Evolutionary conservation across 2,329 filamentous ascomycete species (phyloP).

Genomic region (Nigrospora sphaerica): DNA sequence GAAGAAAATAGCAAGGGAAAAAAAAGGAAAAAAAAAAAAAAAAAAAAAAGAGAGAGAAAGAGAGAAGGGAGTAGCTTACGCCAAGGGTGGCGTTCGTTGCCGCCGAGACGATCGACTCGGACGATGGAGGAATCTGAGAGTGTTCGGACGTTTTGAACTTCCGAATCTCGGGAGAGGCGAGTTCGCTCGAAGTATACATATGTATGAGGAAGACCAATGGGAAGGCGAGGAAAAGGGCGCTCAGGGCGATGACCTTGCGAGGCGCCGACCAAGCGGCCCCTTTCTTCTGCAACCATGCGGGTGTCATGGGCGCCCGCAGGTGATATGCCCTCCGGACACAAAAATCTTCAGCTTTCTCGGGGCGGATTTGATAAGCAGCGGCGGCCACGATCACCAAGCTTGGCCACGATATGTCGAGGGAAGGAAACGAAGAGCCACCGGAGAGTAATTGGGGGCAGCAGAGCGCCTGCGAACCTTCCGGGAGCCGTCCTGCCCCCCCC

Average conservation of each 20-base stretch:
- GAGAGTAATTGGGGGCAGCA: too few species aligned
- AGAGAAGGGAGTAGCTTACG: neutral
- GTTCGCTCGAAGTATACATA: neutral
- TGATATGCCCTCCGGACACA: too few species aligned
- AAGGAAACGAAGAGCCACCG: too few species aligned
- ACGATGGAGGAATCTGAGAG: neutral
- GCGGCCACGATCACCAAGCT: too few species aligned
- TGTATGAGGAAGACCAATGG: neutral
- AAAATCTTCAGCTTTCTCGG: too few species aligned
- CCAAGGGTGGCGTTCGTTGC: conserved; percentile 1
- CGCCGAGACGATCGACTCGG: neutral
- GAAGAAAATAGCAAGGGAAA: neutral
- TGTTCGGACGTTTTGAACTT: neutral
- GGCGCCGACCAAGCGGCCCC: neutral
- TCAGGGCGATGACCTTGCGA: neutral
- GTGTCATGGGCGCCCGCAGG: neutral
- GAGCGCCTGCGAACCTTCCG: too few species aligned
- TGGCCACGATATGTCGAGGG: too few species aligned
- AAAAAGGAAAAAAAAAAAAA: too few species aligned
- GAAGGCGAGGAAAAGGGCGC: neutral
- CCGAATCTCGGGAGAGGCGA: neutral
- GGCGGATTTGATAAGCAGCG: too few species aligned
- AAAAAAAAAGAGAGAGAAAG: neutral
- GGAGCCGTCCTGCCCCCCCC: too few species aligned
- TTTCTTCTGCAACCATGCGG: neutral